Conservation (phyloP, 2,329 filamentous ascomycete species). For the Diaporthe batatas region DNA sequence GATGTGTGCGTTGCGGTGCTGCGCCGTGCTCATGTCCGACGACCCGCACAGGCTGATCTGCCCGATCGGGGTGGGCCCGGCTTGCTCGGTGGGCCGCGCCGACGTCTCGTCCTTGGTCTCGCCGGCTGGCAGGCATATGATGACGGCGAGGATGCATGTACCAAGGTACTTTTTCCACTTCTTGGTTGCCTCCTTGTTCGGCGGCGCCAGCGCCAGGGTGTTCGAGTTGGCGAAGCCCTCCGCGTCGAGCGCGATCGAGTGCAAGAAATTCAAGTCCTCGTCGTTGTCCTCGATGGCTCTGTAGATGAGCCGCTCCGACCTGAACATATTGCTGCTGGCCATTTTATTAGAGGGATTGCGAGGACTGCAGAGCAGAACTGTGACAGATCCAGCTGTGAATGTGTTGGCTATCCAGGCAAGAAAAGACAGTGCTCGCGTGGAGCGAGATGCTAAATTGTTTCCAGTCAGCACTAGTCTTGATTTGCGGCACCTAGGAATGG, state of each 20-base stretch:
- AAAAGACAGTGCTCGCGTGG: too few relatives aligned
- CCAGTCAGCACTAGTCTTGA: too few relatives aligned
- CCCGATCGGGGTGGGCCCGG: constrained; percentile 17
- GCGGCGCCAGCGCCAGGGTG: constrained; percentile 24
- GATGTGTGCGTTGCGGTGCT: constrained; percentile 58
- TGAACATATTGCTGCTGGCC: constrained; percentile 2
- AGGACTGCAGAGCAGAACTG: too few relatives aligned
- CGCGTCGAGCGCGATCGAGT: constrained; percentile 31
- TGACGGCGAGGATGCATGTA: constrained; percentile 29
- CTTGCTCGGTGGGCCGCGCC: background rate
- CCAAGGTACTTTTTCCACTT: constrained; percentile 32
- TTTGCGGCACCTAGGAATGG: background rate
- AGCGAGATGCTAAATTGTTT: background rate
- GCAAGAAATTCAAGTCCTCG: constrained; percentile 37
- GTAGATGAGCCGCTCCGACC: constrained; percentile 36
- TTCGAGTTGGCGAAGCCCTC: constrained; percentile 39
- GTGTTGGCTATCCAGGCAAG: background rate
- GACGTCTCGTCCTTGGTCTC: background rate
- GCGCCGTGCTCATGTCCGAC: constrained; percentile 43
- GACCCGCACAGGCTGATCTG: constrained; percentile 11
- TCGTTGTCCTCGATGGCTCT: constrained; percentile 39
- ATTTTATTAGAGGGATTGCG: background rate
- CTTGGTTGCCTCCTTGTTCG: constrained; percentile 35
- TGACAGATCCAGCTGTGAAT: background rate
- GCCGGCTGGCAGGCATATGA: constrained; percentile 33